Base-by-base conservation (phyloP, 2,329 filamentous ascomycete species). In the Dendrostoma leiphaemia region DNA sequence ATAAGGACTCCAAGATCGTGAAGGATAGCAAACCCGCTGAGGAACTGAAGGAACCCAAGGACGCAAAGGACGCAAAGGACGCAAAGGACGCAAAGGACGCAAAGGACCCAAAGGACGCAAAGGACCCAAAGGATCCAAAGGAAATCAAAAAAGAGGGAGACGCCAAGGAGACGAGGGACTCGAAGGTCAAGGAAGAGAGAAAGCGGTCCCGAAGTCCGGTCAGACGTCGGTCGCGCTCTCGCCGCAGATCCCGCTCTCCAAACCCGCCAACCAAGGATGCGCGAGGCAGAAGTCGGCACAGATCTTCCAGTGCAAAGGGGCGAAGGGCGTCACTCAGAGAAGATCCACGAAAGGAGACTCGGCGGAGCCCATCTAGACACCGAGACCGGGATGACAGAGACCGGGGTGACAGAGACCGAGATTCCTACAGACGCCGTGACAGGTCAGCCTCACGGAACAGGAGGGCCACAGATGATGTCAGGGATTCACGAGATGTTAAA, bases 371-470 rank as follows among this genome's bases (percentile, higher is more conserved):
- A 8, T 48, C 56, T 51, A 65, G 70, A 53, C 65, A 65, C 23
- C 62, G 64, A 28, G 70, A 73, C 6, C 23, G 24, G 29, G 56
- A 23, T 32, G 70, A 73, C 5, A 8, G 23, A 44, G 54, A 73
- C 5, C 12, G 23, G 37, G 54, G 48, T 15, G 50, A 54, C 31
- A 64, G 65, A 15, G 68, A 68, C 6, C 63, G 65, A 23, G 63
- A 66, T 10, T 51, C 52, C n/a, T 43, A 55, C 9, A 52, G 52
- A n/a, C 56, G 52, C 21, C 44, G 48, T 26, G 48, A 55, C n/a
- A 54, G 40, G 21, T 48, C 55, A 23, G 7, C 37, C 4, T 54
- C 56, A 28, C 48, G 48, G 28, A 38, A 34, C 21, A 55, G 13
- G 26, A 37, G 56, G 12, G 21, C 29, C 13, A 40, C 51, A 6